Conservation (phyloP, 176 grass and related monocot genomes). For the Eremochloa ophiuroides region DNA sequence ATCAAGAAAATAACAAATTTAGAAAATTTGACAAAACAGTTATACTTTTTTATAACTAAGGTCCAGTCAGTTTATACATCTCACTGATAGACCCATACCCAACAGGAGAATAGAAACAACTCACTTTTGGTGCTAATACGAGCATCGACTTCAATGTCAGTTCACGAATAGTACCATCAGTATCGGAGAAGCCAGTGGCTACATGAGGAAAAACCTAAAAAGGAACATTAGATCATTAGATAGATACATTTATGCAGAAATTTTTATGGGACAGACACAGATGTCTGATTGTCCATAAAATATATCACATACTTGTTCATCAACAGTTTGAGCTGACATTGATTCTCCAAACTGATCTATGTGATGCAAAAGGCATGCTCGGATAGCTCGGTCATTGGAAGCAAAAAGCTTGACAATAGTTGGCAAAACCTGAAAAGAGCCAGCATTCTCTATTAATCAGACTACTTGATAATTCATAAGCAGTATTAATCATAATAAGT, state of each 20-base stretch:
- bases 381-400: slow-evolving; percentile 91
- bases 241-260: slow-evolving; percentile 35
- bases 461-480: not conserved
- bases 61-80: not conserved
- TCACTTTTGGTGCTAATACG: slow-evolving; percentile 93
- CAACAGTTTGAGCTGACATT: slow-evolving; percentile 83
- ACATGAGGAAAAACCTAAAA: slow-evolving; percentile 93
- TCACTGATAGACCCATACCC: not conserved
- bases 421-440: slow-evolving; percentile 69
- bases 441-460: slow-evolving; percentile 22
- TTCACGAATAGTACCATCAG: slow-evolving; percentile 82
- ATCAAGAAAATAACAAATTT: not conserved
- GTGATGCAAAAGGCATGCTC: slow-evolving; percentile 95
- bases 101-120: slow-evolving; percentile 13
- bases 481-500: not conserved
- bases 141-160: slow-evolving; percentile 98
- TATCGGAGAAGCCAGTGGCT: slow-evolving; percentile 98
- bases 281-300: not conserved
- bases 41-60: not conserved
- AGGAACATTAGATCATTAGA: slow-evolving; percentile 13
- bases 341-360: slow-evolving; percentile 99
- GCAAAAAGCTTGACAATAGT: slow-evolving; percentile 98
- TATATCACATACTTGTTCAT: slow-evolving; percentile 80
- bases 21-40: not conserved
- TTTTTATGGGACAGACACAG: slow-evolving; percentile 2